Percentiles rank a stretch among this genome's conserved stretches.
Conservation (phyloP, 1,139 yeast genomes). For the Saccharomycopsis phalli region DNA sequence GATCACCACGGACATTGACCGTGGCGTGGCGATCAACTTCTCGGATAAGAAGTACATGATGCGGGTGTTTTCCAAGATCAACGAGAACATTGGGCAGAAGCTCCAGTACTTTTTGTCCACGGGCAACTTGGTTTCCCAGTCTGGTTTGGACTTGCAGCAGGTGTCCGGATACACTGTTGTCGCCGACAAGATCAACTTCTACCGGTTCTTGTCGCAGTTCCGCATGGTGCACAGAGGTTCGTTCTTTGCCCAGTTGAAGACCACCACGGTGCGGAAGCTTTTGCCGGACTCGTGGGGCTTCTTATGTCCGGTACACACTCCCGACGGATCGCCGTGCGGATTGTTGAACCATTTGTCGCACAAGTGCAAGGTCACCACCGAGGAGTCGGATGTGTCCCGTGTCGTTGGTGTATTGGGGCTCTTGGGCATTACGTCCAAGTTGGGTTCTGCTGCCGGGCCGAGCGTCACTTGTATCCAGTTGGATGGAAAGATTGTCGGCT, state of each 20-base stretch:
- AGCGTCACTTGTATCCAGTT: constrained; percentile 80
- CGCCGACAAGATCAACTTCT: constrained; percentile 95
- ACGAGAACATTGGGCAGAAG: constrained; percentile 92
- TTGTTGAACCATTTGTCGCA: constrained; percentile 92
- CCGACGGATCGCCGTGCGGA: constrained; percentile 99
- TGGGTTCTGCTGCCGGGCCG: constrained; percentile 81
- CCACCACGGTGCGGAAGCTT: constrained; percentile 93
- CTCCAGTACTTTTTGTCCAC: constrained; percentile 91
- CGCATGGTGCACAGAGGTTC: constrained; percentile 99
- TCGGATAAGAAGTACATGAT: constrained; percentile 75
- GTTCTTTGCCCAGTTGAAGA: constrained; percentile 94
- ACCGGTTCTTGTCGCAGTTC: constrained; percentile 94
- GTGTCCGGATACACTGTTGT: constrained; percentile 98
- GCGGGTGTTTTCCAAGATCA: constrained; percentile 68
- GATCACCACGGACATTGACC: constrained; percentile 68
- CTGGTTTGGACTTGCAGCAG: constrained; percentile 96
- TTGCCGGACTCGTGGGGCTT: constrained; percentile 99
- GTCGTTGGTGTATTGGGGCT: constrained; percentile 60
- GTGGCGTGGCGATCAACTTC: constrained; percentile 80
- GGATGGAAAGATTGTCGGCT: constrained; percentile 89
- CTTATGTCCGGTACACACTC: constrained; percentile 97
- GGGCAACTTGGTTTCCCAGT: constrained; percentile 93
- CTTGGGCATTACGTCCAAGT: constrained; percentile 72
- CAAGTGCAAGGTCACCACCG: constrained; percentile 81
- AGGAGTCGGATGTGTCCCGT: constrained; percentile 60